phyloP scores from a whole-genome alignment of 176 grass and related monocot species.

The Elymus sibiricus region DNA sequence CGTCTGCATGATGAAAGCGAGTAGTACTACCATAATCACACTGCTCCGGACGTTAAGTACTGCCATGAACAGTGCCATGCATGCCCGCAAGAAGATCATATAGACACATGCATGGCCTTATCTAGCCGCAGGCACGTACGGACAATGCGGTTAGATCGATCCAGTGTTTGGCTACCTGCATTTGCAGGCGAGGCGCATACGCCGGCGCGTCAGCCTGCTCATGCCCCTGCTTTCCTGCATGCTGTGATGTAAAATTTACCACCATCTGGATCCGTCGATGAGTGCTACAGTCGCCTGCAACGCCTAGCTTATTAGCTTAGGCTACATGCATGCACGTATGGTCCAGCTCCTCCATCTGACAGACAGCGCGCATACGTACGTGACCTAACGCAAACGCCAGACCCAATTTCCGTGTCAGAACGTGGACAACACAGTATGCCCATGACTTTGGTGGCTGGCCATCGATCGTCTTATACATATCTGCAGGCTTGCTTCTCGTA shows the following conservation, averaged over 20 bases:
- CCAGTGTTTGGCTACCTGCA: background rate
- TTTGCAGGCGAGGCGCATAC: conserved; percentile 14
- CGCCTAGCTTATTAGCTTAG: background rate
- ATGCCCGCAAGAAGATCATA: background rate
- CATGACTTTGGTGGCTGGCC: background rate
- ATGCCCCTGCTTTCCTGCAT: background rate
- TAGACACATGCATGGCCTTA: background rate
- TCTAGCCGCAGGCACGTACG: background rate
- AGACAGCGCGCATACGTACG: background rate
- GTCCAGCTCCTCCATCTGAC: conserved; percentile 5
- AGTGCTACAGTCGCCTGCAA: conserved; percentile 1
- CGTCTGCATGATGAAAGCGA: background rate
- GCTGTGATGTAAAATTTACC: background rate
- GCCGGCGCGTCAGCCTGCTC: background rate
- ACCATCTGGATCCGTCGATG: conserved; percentile 4
- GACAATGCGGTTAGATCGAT: background rate
- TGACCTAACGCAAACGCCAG: conserved; percentile 7
- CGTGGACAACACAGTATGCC: background rate
- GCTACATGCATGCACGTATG: background rate
- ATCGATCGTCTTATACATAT: background rate
- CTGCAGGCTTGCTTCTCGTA: background rate
- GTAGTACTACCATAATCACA: background rate
- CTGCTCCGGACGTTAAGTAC: background rate
- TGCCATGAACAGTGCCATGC: background rate
- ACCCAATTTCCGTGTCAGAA: conserved; percentile 31